Conservation (phyloP, 2,329 filamentous ascomycete genomes). For the Colletotrichum destructivum region DNA sequence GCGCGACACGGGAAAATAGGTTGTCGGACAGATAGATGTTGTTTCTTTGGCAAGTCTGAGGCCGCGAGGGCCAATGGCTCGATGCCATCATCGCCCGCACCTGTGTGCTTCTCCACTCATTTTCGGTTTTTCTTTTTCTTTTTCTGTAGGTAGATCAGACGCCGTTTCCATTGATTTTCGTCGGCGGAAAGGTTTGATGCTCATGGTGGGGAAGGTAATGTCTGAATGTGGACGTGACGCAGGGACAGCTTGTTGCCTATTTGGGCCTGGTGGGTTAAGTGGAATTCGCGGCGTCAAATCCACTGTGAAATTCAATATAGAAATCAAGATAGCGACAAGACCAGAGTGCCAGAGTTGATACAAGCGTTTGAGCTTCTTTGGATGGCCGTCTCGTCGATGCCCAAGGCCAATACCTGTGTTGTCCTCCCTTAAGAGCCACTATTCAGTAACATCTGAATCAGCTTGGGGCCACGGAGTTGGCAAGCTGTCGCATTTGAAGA, state of each 20-base stretch:
- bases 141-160: background rate
- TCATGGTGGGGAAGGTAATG: constrained; percentile 26
- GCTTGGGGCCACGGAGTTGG: constrained; percentile 17
- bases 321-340: background rate
- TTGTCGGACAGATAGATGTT: background rate
- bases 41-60: background rate
- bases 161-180: constrained; percentile 15
- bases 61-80: background rate
- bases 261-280: constrained; percentile 22
- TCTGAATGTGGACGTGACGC: constrained; percentile 36
- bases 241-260: constrained; percentile 42
- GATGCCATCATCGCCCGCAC: background rate
- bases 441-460: background rate
- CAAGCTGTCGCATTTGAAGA: constrained; percentile 4
- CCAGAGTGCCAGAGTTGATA: background rate
- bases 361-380: constrained; percentile 1
- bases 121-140: background rate
- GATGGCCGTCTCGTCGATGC: background rate
- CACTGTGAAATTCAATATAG: constrained; percentile 6
- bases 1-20: background rate
- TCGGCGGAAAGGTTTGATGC: constrained; percentile 11
- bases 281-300: background rate
- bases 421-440: background rate
- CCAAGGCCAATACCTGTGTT: background rate
- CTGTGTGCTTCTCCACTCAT: background rate